A percentile compares a stretch with the other conserved stretches of the same genome.
Evolutionary conservation across 1,284 basidiomycete genomes (phyloP).

Genomic region (Moesziomyces parantarcticus): DNA sequence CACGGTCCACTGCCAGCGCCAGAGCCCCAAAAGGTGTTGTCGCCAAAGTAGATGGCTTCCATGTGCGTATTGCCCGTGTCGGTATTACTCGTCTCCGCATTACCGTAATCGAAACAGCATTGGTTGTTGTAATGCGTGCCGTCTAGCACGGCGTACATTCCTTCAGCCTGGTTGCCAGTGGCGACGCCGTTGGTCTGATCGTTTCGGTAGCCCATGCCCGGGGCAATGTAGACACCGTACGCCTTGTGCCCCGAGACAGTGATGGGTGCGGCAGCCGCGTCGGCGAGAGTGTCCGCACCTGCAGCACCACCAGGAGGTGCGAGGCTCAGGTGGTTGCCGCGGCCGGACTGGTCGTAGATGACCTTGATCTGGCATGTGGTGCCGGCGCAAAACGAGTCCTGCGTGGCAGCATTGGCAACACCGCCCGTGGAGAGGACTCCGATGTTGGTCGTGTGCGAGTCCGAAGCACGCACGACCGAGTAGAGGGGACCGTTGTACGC

Average conservation of each 20-base stretch:
- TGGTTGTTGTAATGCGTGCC: conserved; percentile 13
- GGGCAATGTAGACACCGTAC: conserved; percentile 24
- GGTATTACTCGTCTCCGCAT: conserved; percentile 22
- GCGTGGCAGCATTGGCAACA: conserved; percentile 25
- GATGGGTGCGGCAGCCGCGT: conserved; percentile 14
- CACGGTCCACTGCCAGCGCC: conserved; percentile 24
- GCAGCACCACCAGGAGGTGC: conserved; percentile 22
- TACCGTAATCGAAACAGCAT: conserved; percentile 40
- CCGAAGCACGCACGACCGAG: conserved; percentile 19
- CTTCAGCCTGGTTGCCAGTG: conserved; percentile 31
- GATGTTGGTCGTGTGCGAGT: conserved; percentile 5
- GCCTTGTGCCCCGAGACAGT: conserved; percentile 19
- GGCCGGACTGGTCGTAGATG: conserved; percentile 33
- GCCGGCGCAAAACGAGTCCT: conserved; percentile 22
- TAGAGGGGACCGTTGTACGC: conserved; percentile 19
- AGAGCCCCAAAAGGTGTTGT: conserved; percentile 20
- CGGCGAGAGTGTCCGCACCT: conserved; percentile 8
- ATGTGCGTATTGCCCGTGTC: conserved; percentile 18
- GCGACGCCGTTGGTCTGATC: conserved; percentile 36
- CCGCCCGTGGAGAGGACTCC: conserved; percentile 13
- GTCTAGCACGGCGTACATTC: conserved; percentile 27
- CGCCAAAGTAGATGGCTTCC: conserved; percentile 40
- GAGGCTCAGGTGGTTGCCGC: conserved; percentile 18
- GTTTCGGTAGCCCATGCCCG: conserved; percentile 28
- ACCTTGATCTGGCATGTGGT: conserved; percentile 20